A percentile compares a stretch with the other conserved stretches of the same genome.
phyloP scores from a whole-genome alignment of 805 yeast genomes.

The Candida sonorensis region DNA sequence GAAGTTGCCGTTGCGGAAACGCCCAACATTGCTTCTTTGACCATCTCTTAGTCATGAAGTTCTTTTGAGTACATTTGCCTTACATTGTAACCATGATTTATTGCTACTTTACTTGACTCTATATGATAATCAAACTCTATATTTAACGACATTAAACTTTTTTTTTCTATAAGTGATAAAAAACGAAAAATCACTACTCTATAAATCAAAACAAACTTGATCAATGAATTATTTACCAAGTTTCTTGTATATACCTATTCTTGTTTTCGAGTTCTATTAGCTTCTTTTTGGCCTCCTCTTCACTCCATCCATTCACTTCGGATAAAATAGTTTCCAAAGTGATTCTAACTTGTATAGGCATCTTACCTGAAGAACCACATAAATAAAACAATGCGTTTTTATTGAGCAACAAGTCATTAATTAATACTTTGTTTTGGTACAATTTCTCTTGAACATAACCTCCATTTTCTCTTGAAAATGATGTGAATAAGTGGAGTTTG shows the following conservation, averaged over 20 bases:
- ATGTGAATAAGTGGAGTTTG: constrained; percentile 34
- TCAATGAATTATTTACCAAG: no score
- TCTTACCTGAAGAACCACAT: constrained; percentile 91
- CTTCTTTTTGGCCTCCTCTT: constrained; percentile 42
- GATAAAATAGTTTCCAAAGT: constrained; percentile 61
- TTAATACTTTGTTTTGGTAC: constrained; percentile 39
- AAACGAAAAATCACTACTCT: no score
- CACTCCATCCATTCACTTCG: constrained; percentile 34
- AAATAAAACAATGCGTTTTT: constrained; percentile 61
- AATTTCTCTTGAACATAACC: constrained; percentile 78
- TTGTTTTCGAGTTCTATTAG: constrained; percentile 53
- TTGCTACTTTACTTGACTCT: no score
- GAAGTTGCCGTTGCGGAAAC: constrained; percentile 11
- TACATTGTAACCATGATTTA: no score
- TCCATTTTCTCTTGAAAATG: constrained; percentile 44
- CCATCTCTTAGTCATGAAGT: no score
- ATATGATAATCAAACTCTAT: no score
- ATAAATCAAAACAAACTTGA: no score
- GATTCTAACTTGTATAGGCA: constrained; percentile 80
- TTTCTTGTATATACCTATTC: constrained; percentile 76
- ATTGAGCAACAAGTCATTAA: constrained; percentile 48
- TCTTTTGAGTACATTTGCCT: no score
- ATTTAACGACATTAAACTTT: no score
- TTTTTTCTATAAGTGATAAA: no score
- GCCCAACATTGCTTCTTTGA: no score